Percentiles rank a stretch among this genome's conserved stretches.
phyloP scores from a whole-genome alignment of 1,284 basidiomycete genomes.

The Exobasidium cylindrosporum region DNA sequence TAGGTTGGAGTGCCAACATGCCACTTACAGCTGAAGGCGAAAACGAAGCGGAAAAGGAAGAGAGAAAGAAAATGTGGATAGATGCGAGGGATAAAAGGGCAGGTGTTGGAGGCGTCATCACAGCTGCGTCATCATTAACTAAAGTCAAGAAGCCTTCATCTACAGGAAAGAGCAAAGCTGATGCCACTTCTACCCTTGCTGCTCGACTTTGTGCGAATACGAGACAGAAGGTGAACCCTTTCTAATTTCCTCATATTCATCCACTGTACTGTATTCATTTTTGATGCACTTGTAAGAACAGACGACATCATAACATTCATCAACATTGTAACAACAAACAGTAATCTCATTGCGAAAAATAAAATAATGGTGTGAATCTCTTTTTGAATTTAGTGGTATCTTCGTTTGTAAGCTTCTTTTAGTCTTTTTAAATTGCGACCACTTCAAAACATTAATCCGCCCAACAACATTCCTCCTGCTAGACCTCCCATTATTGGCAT shows the following conservation, averaged over 20 bases:
- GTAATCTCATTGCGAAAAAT: too few species aligned
- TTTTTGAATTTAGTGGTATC: too few species aligned
- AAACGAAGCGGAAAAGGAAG: background rate
- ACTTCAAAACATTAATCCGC: slow-evolving; percentile 6
- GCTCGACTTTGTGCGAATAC: slow-evolving; percentile 16
- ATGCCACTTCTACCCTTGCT: slow-evolving; percentile 32
- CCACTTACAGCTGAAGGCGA: slow-evolving; percentile 9
- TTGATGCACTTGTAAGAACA: too few species aligned
- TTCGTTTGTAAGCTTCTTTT: too few species aligned
- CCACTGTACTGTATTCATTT: too few species aligned
- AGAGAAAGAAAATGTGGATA: slow-evolving; percentile 7
- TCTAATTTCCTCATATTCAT: background rate
- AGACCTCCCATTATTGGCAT: slow-evolving; percentile 14
- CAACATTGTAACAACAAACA: too few species aligned
- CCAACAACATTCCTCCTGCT: slow-evolving; percentile 12
- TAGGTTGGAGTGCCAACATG: slow-evolving; percentile 37
- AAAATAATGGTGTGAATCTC: too few species aligned
- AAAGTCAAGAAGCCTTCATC: too few species aligned
- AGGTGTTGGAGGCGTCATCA: background rate
- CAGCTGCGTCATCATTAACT: background rate
- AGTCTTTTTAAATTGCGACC: too few species aligned
- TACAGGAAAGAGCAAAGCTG: background rate
- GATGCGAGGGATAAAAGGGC: background rate
- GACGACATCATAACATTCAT: too few species aligned
- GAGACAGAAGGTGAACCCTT: background rate